Percentiles rank a stretch among this genome's conserved stretches.
Conservation (phyloP, 2,329 filamentous ascomycete genomes). For the Apiospora saccharicola region DNA sequence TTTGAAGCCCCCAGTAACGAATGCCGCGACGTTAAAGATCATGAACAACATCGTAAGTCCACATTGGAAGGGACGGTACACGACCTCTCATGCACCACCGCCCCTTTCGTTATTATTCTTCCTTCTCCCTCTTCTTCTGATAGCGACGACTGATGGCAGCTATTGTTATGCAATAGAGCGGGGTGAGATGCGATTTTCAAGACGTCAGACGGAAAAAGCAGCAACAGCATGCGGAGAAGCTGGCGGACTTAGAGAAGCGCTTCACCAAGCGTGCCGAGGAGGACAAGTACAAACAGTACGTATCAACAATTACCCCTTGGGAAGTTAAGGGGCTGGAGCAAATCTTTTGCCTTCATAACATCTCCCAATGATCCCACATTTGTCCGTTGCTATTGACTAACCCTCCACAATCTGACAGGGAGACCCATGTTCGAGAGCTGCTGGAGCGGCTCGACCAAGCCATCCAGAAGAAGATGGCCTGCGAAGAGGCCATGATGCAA, state of each 20-base stretch:
- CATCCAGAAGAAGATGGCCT: slow-evolving; percentile 27
- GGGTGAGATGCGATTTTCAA: neutral
- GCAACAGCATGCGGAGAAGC: slow-evolving; percentile 6
- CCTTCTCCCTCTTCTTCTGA: neutral
- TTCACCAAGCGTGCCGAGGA: slow-evolving; percentile 20
- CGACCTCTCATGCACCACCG: neutral
- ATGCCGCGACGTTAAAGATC: neutral
- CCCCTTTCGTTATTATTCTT: neutral
- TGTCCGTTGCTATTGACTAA: neutral
- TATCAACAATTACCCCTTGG: neutral
- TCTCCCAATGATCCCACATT: neutral
- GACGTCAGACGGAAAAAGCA: neutral
- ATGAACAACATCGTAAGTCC: neutral
- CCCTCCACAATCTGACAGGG: neutral
- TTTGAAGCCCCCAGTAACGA: neutral
- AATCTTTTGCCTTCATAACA: neutral
- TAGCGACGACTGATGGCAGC: neutral
- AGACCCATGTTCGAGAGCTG: neutral
- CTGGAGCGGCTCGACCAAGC: slow-evolving; percentile 23
- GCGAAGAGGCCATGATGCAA: slow-evolving; percentile 13
- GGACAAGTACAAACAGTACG: slow-evolving; percentile 24
- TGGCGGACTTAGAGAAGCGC: neutral
- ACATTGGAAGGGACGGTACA: no score
- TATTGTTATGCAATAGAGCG: neutral
- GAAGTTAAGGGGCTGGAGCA: no score